Percentiles rank a stretch among this genome's conserved stretches.
phyloP scores from a whole-genome alignment of 805 yeast genomes.

The Ogataea pini region DNA sequence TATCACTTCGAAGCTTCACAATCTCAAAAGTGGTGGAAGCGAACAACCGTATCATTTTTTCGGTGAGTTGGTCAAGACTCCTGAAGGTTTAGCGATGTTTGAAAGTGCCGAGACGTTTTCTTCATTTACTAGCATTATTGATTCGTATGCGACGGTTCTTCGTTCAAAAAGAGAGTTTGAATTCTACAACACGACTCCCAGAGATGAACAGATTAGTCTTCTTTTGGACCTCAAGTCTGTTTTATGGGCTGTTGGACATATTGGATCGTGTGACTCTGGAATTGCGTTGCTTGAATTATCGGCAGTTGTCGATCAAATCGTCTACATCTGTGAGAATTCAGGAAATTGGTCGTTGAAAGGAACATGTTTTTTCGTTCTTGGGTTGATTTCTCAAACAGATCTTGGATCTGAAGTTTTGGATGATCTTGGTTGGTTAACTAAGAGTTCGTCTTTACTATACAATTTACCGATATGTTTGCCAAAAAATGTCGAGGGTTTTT shows the following conservation, averaged over 20 bases:
- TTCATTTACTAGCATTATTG: constrained; percentile 24
- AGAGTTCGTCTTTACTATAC: constrained; percentile 42
- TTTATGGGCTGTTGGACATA: constrained; percentile 85
- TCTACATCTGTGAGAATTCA: constrained; percentile 48
- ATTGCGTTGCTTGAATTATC: constrained; percentile 52
- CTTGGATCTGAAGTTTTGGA: constrained; percentile 86
- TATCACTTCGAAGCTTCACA: constrained; percentile 28
- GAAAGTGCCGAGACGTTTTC: constrained; percentile 33
- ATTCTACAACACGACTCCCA: constrained; percentile 21
- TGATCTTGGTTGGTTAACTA: constrained; percentile 73
- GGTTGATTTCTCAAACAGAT: constrained; percentile 66
- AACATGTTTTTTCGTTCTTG: constrained; percentile 74
- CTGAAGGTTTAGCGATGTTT: constrained; percentile 71
- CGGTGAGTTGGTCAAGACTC: constrained; percentile 76
- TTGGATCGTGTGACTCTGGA: constrained; percentile 74
- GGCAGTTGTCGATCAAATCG: constrained; percentile 53
- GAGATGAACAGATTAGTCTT: constrained; percentile 37
- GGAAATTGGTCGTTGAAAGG: constrained; percentile 66
- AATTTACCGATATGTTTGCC: constrained; percentile 38
- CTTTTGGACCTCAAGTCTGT: constrained; percentile 62
- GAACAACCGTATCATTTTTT: constrained; percentile 67
- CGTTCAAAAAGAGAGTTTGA: constrained; percentile 21
- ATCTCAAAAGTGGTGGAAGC: constrained; percentile 12
- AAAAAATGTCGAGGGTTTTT: constrained; percentile 11
- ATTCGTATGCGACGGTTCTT: constrained; percentile 21